phyloP scores from a whole-genome alignment of 2,329 filamentous ascomycete genomes.

The Nigrograna mackinnonii region DNA sequence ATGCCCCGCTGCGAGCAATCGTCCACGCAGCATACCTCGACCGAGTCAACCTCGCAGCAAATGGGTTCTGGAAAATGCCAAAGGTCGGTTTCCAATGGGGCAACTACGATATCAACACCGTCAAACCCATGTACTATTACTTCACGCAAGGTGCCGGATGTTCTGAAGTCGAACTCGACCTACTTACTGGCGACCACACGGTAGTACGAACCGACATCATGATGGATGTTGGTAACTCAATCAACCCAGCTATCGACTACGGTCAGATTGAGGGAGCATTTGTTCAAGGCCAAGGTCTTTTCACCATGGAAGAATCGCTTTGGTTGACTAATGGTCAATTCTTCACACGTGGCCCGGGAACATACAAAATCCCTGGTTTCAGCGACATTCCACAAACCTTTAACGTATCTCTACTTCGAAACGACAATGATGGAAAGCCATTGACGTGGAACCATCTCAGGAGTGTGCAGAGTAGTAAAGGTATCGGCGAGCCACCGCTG shows the following conservation, averaged over 20 bases:
- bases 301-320: slow-evolving; percentile 74
- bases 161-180: slow-evolving; percentile 89
- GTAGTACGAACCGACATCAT: slow-evolving; percentile 86
- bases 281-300: slow-evolving; percentile 76
- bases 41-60: slow-evolving; percentile 89
- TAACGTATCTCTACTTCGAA: slow-evolving; percentile 80
- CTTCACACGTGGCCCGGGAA: slow-evolving; percentile 65
- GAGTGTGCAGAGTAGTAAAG: slow-evolving; percentile 80
- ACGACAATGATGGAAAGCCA: slow-evolving; percentile 49
- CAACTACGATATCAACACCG: slow-evolving; percentile 32
- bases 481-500: slow-evolving; percentile 72
- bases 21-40: slow-evolving; percentile 93
- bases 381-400: slow-evolving; percentile 83
- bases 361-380: slow-evolving; percentile 90
- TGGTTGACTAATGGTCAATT: slow-evolving; percentile 69
- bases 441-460: slow-evolving; percentile 81
- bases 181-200: slow-evolving; percentile 90
- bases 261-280: slow-evolving; percentile 83
- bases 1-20: slow-evolving; percentile 80
- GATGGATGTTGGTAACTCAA: slow-evolving; percentile 87
- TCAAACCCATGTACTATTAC: slow-evolving; percentile 86
- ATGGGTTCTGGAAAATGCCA: slow-evolving; percentile 96
- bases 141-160: slow-evolving; percentile 86
- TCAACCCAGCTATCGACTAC: slow-evolving; percentile 79
- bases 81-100: slow-evolving; percentile 95